Evolutionary conservation across 228 moss, liverwort and hornwort genomes (phyloP).

Genomic region (Sphagnum magellanicum): DNA sequence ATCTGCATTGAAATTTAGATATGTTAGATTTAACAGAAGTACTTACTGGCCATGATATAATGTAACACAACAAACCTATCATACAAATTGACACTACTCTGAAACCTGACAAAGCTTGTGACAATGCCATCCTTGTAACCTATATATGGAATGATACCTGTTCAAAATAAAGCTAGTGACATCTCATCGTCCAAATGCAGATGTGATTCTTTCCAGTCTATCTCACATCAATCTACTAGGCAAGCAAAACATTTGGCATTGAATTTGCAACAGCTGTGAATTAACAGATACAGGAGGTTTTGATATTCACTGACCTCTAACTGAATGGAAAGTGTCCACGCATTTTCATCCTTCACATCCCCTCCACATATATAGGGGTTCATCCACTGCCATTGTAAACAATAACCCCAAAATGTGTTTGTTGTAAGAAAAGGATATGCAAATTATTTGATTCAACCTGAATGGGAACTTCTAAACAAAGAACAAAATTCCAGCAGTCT

Average conservation of each 20-base stretch:
- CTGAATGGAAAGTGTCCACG: constrained; percentile 78
- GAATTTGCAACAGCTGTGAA: too few species aligned
- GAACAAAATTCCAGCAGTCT: not conserved
- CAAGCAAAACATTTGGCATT: not conserved
- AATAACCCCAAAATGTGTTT: too few species aligned
- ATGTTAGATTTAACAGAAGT: not conserved
- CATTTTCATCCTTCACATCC: constrained; percentile 41
- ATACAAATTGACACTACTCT: too few species aligned
- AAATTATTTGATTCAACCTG: not conserved
- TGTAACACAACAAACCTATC: too few species aligned
- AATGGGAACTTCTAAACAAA: not conserved
- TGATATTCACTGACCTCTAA: constrained; percentile 55
- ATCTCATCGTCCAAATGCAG: too few species aligned
- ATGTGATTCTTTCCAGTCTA: not conserved
- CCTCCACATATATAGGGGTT: constrained; percentile 53
- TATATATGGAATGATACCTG: not conserved
- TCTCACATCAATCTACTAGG: not conserved
- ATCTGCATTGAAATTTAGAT: constrained; percentile 40
- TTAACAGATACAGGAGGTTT: not conserved
- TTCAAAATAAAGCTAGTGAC: not conserved
- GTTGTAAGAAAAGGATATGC: too few species aligned
- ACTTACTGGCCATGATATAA: too few species aligned
- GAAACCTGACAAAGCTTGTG: too few species aligned
- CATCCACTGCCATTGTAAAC: constrained; percentile 70
- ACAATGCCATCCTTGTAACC: too few species aligned